Percentiles rank a stretch among this genome's conserved stretches.
These are phyloP conservation scores for Globisporangium viniferum DNA, from an alignment of 352 stramenopile species.

Conservation along the genomic window DNA sequence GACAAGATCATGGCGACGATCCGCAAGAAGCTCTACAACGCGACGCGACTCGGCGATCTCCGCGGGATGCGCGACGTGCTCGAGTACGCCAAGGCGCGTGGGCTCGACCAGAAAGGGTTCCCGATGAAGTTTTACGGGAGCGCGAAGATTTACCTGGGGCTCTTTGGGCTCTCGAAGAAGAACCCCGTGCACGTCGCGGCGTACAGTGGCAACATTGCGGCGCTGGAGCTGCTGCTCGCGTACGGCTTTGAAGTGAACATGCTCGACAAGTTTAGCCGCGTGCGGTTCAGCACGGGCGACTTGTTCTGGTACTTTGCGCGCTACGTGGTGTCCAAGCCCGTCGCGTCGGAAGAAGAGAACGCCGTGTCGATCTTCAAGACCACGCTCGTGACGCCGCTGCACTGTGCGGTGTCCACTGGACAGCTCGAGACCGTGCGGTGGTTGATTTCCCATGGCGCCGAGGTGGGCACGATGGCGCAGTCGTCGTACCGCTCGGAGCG, in stretches of 20 bases:
- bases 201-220: slow-evolving; percentile 67
- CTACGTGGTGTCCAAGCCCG: slow-evolving; percentile 59
- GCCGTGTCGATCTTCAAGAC: slow-evolving; percentile 78
- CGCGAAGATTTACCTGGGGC: slow-evolving; percentile 44
- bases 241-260: slow-evolving; percentile 59
- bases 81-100: slow-evolving; percentile 41
- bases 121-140: slow-evolving; percentile 50
- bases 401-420: slow-evolving; percentile 72
- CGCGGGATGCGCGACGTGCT: slow-evolving; percentile 62
- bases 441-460: slow-evolving; percentile 61
- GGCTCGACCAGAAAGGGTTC: slow-evolving; percentile 49
- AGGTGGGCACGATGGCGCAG: slow-evolving; percentile 40
- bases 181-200: slow-evolving; percentile 80
- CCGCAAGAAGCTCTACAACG: slow-evolving; percentile 72
- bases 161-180: slow-evolving; percentile 68
- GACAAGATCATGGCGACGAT: slow-evolving; percentile 52
- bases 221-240: slow-evolving; percentile 50
- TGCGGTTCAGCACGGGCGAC: slow-evolving; percentile 78
- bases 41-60: slow-evolving; percentile 59
- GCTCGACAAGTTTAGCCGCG: slow-evolving; percentile 76
- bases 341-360: slow-evolving; percentile 52
- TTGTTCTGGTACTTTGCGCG: slow-evolving; percentile 80
- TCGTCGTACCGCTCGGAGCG: slow-evolving; percentile 74
- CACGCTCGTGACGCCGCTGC: slow-evolving; percentile 76
- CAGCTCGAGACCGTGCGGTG: slow-evolving; percentile 67